These are phyloP conservation scores for Fremontodendron californicum DNA, from an alignment of 345 rosid species.

Conservation along the genomic window DNA sequence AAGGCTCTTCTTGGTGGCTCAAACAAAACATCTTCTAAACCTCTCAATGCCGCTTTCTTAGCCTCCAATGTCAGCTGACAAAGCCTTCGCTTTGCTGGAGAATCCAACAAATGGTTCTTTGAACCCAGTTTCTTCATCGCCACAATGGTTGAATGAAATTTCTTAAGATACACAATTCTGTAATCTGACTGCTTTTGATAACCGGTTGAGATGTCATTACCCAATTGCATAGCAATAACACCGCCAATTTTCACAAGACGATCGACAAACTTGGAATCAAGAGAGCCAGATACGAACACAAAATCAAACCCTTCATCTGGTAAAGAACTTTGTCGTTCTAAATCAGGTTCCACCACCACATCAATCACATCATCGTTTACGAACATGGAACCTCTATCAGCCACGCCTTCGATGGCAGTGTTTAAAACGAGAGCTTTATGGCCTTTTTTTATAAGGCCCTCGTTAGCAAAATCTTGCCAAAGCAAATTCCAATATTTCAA, in stretches of 20 bases:
- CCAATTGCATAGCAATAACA: constrained; percentile 31
- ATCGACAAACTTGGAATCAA: constrained; percentile 30
- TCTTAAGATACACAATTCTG: constrained; percentile 32
- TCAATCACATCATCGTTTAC: constrained; percentile 27
- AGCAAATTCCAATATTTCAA: constrained; percentile 33
- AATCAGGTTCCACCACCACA: constrained; percentile 30
- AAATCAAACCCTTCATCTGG: constrained; percentile 41
- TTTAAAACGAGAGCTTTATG: constrained; percentile 40
- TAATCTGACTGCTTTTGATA: constrained; percentile 32
- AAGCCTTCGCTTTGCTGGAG: constrained; percentile 24
- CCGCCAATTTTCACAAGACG: constrained; percentile 43
- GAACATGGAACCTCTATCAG: constrained; percentile 20
- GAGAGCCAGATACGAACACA: constrained; percentile 28
- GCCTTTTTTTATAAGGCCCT: constrained; percentile 46
- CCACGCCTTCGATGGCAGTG: constrained; percentile 22
- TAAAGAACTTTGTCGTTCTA: constrained; percentile 14
- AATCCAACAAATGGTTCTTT: background rate
- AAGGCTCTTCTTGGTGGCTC: constrained; percentile 37
- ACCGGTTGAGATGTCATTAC: constrained; percentile 19
- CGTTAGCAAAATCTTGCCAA: constrained; percentile 36
- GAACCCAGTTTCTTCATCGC: constrained; percentile 34
- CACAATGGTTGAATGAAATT: constrained; percentile 30
- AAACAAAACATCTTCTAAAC: constrained; percentile 35
- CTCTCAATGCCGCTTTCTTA: constrained; percentile 30
- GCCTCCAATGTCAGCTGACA: constrained; percentile 25